Base-by-base conservation (phyloP, 2,329 filamentous ascomycete species). In the Hypoxylon sp. region DNA sequence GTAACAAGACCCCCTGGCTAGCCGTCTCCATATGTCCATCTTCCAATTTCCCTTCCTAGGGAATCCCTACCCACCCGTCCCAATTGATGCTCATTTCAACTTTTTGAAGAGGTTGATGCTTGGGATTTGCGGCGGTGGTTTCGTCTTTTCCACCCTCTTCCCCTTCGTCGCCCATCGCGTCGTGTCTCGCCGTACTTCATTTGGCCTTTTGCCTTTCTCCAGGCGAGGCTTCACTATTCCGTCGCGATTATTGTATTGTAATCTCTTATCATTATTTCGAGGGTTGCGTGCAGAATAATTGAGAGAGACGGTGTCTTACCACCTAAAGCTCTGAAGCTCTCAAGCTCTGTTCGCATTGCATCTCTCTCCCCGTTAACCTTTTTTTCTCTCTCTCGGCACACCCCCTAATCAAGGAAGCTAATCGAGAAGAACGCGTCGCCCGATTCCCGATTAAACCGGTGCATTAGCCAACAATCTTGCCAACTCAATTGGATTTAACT, bases 41-140 rank as follows among this genome's bases (percentile, higher is more conserved):
- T 59, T 59, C 53, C 54, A 61, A 61, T 61, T 61, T 61, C 59
- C 59, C 59, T 47, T 38, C 37, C 55, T 47, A 57, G 55, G 50
- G 31, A 32, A 59, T 57, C 53, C 59, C 53, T 57, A 55, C 46
- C 35, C 45, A 35, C 45, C 37, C 19, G 25, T 40, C 55, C 55
- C 38, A 55, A 55, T 49, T 40, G 46, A 55, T 46, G 44, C 44
- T 55, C 51, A 51, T 52, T 50, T 55, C 47, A 51, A n/a, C n/a
- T n/a, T n/a, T n/a, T n/a, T n/a, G n/a, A n/a, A n/a, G n/a, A n/a
- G n/a, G n/a, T n/a, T n/a, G n/a, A n/a, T 35, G 31, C 38, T 38
- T 47, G 31, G 31, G 47, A 11, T 30, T 7, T 32, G 29, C 21
- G 13, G 5, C 21, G 12, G 12, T 11, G 11, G 4, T 5, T 25